Conservation (phyloP, 1,284 basidiomycete species). For the Naganishia albida region DNA sequence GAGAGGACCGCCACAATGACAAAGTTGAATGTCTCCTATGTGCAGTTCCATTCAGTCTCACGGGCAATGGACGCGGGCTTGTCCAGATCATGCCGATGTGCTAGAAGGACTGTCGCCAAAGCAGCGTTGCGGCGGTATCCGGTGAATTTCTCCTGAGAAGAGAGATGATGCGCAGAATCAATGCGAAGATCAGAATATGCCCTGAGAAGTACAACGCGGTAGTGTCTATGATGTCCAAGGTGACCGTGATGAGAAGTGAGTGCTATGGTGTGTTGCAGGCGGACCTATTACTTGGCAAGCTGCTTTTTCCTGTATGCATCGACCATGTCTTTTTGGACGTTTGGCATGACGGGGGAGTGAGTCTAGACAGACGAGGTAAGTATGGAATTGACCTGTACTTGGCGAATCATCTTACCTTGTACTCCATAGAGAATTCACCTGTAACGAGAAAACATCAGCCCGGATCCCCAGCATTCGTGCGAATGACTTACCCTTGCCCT, state of each 20-base stretch:
- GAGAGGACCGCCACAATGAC: too few species aligned
- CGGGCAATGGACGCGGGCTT: too few species aligned
- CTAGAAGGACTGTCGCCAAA: too few species aligned
- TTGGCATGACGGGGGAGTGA: constrained; percentile 84
- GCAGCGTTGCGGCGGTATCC: too few species aligned
- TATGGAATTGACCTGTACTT: constrained; percentile 33
- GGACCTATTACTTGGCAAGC: constrained; percentile 30
- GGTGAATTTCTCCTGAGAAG: too few species aligned
- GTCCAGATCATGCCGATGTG: too few species aligned
- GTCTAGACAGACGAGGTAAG: constrained; percentile 53
- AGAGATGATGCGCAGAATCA: too few species aligned
- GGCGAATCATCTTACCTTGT: constrained; percentile 63
- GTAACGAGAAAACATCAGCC: constrained; percentile 8
- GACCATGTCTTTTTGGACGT: constrained; percentile 79
- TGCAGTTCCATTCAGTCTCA: too few species aligned
- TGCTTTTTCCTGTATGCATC: constrained; percentile 65
- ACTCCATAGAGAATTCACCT: constrained; percentile 94
- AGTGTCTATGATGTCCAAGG: too few species aligned
- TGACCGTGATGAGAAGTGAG: background rate
- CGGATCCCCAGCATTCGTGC: background rate
- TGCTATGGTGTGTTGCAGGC: background rate
- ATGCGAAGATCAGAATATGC: too few species aligned
- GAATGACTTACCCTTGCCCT: constrained; percentile 80
- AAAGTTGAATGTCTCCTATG: too few species aligned
- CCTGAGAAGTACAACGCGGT: too few species aligned